Conservation (phyloP, 306 rosid species). For the Luffa aegyptiaca region DNA sequence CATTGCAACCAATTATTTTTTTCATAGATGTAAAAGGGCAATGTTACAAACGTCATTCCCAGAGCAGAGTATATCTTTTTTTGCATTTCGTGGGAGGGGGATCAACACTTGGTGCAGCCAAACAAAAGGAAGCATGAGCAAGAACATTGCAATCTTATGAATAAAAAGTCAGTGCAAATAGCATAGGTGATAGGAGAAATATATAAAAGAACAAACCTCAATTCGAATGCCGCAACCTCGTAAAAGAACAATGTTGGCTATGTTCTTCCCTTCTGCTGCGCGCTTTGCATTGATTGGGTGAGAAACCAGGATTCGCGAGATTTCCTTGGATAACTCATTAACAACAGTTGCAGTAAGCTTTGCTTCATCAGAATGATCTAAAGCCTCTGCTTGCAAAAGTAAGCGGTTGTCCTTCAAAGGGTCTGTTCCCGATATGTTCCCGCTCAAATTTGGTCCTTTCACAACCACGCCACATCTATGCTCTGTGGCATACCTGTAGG, state of each 20-base stretch:
- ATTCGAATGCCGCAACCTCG: slow-evolving; percentile 95
- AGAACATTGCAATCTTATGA: neutral
- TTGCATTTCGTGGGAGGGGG: neutral
- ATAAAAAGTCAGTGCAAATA: neutral
- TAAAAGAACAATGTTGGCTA: slow-evolving; percentile 82
- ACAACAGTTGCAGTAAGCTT: slow-evolving; percentile 75
- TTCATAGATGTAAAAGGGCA: neutral
- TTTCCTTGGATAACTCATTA: slow-evolving; percentile 84
- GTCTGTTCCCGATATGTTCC: slow-evolving; percentile 94
- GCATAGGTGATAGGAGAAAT: neutral
- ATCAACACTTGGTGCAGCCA: neutral
- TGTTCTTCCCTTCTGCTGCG: slow-evolving; percentile 71
- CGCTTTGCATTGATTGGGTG: slow-evolving; percentile 83
- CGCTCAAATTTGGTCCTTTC: slow-evolving; percentile 82
- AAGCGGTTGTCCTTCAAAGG: slow-evolving; percentile 88
- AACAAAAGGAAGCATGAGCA: neutral
- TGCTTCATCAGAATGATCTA: slow-evolving; percentile 75
- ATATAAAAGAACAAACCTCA: slow-evolving; percentile 50
- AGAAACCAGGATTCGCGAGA: slow-evolving; percentile 64
- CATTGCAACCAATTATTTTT: neutral
- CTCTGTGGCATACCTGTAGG: slow-evolving; percentile 83
- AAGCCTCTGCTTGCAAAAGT: slow-evolving; percentile 79
- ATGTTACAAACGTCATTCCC: neutral
- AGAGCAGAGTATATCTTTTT: neutral
- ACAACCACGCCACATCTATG: slow-evolving; percentile 98